Conservation (phyloP, 1,284 basidiomycete species). For the Ceratobasidium sp. region DNA sequence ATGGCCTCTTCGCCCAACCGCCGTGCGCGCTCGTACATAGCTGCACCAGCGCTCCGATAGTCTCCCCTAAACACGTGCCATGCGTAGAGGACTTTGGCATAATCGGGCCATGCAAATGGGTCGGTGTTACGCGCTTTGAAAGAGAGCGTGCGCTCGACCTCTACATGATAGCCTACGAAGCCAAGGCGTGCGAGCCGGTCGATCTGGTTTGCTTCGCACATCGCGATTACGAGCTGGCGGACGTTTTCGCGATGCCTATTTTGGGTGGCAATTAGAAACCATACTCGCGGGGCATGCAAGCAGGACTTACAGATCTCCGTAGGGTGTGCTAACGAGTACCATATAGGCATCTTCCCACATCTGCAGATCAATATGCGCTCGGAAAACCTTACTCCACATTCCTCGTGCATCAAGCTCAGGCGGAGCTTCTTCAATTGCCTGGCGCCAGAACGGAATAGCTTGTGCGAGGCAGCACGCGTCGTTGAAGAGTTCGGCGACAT, state of each 20-base stretch:
- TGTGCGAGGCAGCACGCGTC: slow-evolving; percentile 67
- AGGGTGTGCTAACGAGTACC: slow-evolving; percentile 77
- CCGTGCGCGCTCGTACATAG: slow-evolving; percentile 94
- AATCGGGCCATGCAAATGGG: slow-evolving; percentile 86
- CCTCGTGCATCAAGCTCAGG: slow-evolving; percentile 67
- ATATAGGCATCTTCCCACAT: slow-evolving; percentile 89
- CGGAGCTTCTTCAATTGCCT: slow-evolving; percentile 78
- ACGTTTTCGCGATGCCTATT: slow-evolving; percentile 82
- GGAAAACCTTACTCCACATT: slow-evolving; percentile 84
- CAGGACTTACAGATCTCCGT: slow-evolving; percentile 76
- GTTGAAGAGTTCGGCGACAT: slow-evolving; percentile 80
- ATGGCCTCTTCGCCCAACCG: slow-evolving; percentile 74
- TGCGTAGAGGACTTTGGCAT: slow-evolving; percentile 94
- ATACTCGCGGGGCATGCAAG: slow-evolving; percentile 12
- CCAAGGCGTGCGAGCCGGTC: slow-evolving; percentile 85
- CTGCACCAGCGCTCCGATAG: slow-evolving; percentile 87
- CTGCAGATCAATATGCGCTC: slow-evolving; percentile 77
- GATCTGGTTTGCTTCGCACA: slow-evolving; percentile 92
- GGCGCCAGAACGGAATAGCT: slow-evolving; percentile 79
- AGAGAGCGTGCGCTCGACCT: slow-evolving; percentile 89
- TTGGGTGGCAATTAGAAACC: background rate
- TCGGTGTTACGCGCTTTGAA: slow-evolving; percentile 97
- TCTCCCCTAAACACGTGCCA: slow-evolving; percentile 91
- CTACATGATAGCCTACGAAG: slow-evolving; percentile 86
- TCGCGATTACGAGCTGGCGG: slow-evolving; percentile 84